Conservation (phyloP, 495 filamentous ascomycete genomes). For the Penicillium flavigenum region DNA sequence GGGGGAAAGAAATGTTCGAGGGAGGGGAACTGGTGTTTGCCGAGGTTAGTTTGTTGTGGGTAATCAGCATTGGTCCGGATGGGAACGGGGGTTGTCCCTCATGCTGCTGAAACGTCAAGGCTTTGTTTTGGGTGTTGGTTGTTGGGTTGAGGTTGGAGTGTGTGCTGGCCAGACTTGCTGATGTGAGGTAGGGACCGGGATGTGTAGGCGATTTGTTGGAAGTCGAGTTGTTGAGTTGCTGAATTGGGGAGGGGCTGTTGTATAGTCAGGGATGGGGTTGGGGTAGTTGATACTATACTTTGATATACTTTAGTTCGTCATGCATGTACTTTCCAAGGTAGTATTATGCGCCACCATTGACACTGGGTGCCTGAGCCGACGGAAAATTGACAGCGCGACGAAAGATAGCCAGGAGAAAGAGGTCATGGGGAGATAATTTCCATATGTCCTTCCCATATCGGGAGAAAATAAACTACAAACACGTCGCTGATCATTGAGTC, state of each 20-base stretch:
- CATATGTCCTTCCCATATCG: slow-evolving; percentile 11
- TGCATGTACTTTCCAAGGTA: slow-evolving; percentile 5
- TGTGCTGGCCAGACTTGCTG: background rate
- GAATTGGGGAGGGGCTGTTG: background rate
- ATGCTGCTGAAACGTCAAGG: slow-evolving; percentile 10
- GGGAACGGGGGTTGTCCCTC: slow-evolving; percentile 5
- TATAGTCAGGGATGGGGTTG: background rate
- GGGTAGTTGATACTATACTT: slow-evolving; percentile 2
- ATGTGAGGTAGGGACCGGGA: background rate
- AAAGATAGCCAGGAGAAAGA: background rate
- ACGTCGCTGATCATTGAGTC: slow-evolving; percentile 35
- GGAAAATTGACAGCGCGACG: background rate
- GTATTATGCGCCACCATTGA: background rate
- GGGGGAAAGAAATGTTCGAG: slow-evolving; percentile 2
- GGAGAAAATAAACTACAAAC: slow-evolving; percentile 29
- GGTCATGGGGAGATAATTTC: background rate
- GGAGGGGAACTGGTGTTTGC: slow-evolving; percentile 3
- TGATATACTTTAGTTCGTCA: background rate
- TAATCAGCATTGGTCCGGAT: slow-evolving; percentile 6
- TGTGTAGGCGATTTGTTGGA: background rate
- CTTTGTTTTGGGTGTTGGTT: background rate
- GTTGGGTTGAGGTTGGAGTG: background rate
- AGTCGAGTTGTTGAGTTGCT: background rate
- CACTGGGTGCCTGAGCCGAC: background rate
- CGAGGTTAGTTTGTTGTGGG: slow-evolving; percentile 5